Conservation (phyloP, 352 stramenopile genomes). For the Globisporangium iwayamae region DNA sequence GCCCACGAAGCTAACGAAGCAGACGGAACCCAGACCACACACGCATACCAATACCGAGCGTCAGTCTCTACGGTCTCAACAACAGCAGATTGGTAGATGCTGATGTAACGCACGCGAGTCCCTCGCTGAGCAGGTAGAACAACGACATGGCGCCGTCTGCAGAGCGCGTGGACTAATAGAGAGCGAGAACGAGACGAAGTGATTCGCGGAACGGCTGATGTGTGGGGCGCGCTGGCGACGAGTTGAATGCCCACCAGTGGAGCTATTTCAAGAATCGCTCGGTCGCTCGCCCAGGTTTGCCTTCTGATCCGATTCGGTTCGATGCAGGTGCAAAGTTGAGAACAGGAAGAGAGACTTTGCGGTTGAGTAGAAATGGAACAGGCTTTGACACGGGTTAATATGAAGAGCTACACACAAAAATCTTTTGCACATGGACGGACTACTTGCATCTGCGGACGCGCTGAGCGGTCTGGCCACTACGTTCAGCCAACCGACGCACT, state of each 20-base stretch:
- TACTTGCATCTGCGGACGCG: background rate
- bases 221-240: background rate
- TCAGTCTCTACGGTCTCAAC: background rate
- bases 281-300: background rate
- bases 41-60: background rate
- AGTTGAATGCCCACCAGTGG: background rate
- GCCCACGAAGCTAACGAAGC: conserved; percentile 34
- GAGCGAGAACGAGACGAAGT: background rate
- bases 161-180: background rate
- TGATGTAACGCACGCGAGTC: conserved; percentile 44
- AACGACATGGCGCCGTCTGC: conserved; percentile 40
- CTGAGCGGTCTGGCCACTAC: too few relatives aligned
- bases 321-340: too few relatives aligned
- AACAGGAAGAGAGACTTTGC: background rate
- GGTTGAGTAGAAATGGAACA: background rate
- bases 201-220: background rate
- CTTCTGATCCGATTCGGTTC: background rate
- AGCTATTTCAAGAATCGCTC: background rate
- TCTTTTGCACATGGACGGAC: too few relatives aligned
- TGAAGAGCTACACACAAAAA: conserved; percentile 1
- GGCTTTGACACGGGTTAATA: background rate
- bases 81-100: background rate
- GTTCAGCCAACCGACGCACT: too few relatives aligned
- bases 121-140: conserved; percentile 71
- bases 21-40: background rate